phyloP scores from a whole-genome alignment of 1,284 basidiomycete species.

The Leucoagaricus sp. region DNA sequence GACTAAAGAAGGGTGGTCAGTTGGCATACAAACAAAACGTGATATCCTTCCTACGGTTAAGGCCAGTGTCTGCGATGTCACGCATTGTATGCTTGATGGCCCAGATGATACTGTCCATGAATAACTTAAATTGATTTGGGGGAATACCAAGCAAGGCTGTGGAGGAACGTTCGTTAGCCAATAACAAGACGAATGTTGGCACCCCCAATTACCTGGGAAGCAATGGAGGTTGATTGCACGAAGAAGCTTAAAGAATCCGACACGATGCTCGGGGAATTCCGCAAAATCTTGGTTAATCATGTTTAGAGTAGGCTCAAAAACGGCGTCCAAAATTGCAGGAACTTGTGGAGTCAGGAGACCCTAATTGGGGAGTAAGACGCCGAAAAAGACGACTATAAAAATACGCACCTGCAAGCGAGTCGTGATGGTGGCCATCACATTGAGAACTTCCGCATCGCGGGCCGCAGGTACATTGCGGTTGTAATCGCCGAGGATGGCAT shows the following conservation, averaged over 20 bases:
- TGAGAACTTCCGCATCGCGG: constrained; percentile 96
- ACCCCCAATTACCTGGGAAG: constrained; percentile 81
- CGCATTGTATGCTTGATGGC: constrained; percentile 99
- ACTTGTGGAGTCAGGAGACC: constrained; percentile 90
- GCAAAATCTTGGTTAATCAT: constrained; percentile 99
- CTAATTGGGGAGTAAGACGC: constrained; percentile 39
- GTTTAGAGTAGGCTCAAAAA: constrained; percentile 95
- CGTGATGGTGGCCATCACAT: constrained; percentile 98
- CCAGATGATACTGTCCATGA: constrained; percentile 99
- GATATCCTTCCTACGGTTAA: constrained; percentile 66
- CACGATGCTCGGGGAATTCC: constrained; percentile 97
- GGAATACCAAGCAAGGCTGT: constrained; percentile 85
- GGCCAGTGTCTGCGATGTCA: constrained; percentile 95
- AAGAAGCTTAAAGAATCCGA: constrained; percentile 96
- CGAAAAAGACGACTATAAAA: constrained; percentile 9
- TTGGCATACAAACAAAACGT: constrained; percentile 17
- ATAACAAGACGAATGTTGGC: neutral
- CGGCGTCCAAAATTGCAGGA: constrained; percentile 94
- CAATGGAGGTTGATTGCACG: constrained; percentile 93
- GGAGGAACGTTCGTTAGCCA: constrained; percentile 16
- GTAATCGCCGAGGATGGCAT: constrained; percentile 97
- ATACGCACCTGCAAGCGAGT: constrained; percentile 77
- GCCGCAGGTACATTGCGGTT: constrained; percentile 92
- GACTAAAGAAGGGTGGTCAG: constrained; percentile 50
- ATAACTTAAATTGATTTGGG: constrained; percentile 94